A percentile compares a stretch with the other conserved stretches of the same genome.
Conservation (phyloP, 2,329 filamentous ascomycete genomes). For the Alternaria gansuensis region DNA sequence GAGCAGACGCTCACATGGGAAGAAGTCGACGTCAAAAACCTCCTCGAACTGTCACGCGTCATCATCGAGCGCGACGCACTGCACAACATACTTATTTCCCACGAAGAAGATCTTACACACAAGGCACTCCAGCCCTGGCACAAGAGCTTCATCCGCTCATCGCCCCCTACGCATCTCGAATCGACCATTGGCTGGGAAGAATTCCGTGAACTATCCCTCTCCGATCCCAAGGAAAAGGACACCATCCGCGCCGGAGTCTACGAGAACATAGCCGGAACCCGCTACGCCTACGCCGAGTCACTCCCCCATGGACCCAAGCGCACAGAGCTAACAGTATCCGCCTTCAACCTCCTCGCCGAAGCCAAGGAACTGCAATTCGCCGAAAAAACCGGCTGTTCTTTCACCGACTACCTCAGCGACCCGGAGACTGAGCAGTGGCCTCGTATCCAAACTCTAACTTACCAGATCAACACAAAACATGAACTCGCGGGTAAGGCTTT, state of each 20-base stretch:
- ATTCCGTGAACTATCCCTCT: slow-evolving; percentile 38
- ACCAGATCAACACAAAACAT: slow-evolving; percentile 33
- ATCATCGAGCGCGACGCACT: slow-evolving; percentile 87
- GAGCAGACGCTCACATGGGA: slow-evolving; percentile 73
- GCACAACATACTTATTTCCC: slow-evolving; percentile 69
- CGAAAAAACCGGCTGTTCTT: slow-evolving; percentile 33
- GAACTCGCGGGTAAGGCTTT: slow-evolving; percentile 22
- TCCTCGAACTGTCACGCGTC: slow-evolving; percentile 83
- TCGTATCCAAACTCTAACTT: slow-evolving; percentile 30
- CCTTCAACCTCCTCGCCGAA: slow-evolving; percentile 43
- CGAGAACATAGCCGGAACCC: slow-evolving; percentile 36
- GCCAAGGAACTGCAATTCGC: slow-evolving; percentile 39
- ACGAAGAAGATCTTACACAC: slow-evolving; percentile 44
- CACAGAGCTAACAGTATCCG: slow-evolving; percentile 33
- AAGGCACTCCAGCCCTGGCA: slow-evolving; percentile 34
- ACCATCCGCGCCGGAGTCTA: slow-evolving; percentile 37
- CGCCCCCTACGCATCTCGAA: slow-evolving; percentile 35
- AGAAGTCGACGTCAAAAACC: slow-evolving; percentile 96
- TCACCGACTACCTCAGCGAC: slow-evolving; percentile 25
- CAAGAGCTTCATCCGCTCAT: slow-evolving; percentile 29
- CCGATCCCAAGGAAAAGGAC: slow-evolving; percentile 31
- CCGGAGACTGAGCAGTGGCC: slow-evolving; percentile 21
- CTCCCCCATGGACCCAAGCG: slow-evolving; percentile 34
- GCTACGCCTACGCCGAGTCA: slow-evolving; percentile 34
- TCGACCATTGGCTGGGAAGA: slow-evolving; percentile 41